Evolutionary conservation across 371 early-diverging fungal genomes (phyloP).

Genomic region (Zychaea mexicana): DNA sequence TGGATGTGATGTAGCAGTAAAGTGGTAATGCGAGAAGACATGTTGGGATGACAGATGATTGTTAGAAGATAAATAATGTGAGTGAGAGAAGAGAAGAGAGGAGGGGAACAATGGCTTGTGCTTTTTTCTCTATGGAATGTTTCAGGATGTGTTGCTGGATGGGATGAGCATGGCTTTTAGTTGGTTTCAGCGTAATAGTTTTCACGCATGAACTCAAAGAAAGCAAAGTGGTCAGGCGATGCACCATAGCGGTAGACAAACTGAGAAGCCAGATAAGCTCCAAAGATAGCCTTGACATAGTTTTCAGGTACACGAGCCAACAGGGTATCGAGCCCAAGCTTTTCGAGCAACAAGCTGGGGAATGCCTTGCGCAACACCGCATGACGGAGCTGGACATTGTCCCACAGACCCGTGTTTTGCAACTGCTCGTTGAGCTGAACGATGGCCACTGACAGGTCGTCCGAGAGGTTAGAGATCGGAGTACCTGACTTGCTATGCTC

Average conservation of each 20-base stretch:
- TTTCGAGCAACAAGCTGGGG: constrained; percentile 87
- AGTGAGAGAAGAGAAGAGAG: background rate
- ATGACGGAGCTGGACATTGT: constrained; percentile 81
- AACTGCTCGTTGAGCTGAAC: constrained; percentile 92
- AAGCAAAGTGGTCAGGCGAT: constrained; percentile 94
- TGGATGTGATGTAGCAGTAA: too few relatives aligned
- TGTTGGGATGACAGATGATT: background rate
- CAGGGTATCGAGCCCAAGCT: constrained; percentile 89
- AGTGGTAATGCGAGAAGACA: too few relatives aligned
- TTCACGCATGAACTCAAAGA: constrained; percentile 93
- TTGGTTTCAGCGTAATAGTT: constrained; percentile 24
- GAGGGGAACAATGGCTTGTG: too few relatives aligned
- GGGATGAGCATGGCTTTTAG: constrained; percentile 4
- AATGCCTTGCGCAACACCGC: constrained; percentile 88
- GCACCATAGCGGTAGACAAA: constrained; percentile 97
- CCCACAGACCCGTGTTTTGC: constrained; percentile 91
- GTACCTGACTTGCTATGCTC: constrained; percentile 78
- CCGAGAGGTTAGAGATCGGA: constrained; percentile 88
- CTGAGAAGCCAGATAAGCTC: constrained; percentile 88
- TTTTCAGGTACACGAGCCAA: constrained; percentile 89
- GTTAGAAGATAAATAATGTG: background rate
- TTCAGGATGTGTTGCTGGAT: too few relatives aligned
- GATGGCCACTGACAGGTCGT: constrained; percentile 91
- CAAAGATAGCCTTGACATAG: constrained; percentile 97
- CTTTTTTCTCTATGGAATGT: too few relatives aligned